These are phyloP conservation scores for Leccinum subtestaceum DNA, from an alignment of 768 basidiomycete species.

Conservation along the genomic window DNA sequence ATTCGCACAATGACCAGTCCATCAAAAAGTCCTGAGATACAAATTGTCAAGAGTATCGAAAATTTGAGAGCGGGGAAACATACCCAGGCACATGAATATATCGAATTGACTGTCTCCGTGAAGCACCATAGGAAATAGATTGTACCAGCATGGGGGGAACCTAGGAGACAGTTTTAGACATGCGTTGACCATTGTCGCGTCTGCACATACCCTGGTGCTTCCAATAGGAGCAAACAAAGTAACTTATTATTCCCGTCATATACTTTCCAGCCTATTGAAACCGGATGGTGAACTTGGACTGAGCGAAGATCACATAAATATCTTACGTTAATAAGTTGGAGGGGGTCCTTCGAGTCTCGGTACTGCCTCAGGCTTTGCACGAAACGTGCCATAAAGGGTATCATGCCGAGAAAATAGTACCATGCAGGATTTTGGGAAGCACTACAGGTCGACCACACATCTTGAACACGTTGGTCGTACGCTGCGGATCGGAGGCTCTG, in stretches of 20 bases:
- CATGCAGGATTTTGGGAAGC: slow-evolving; percentile 52
- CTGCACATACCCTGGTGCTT: slow-evolving; percentile 50
- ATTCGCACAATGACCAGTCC: slow-evolving; percentile 85
- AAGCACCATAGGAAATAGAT: slow-evolving; percentile 71
- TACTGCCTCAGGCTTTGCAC: slow-evolving; percentile 88
- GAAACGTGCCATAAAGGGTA: slow-evolving; percentile 75
- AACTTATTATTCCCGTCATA: slow-evolving; percentile 57
- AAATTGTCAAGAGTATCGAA: not conserved
- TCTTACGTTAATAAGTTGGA: slow-evolving; percentile 83
- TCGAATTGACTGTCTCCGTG: slow-evolving; percentile 56
- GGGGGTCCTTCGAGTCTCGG: slow-evolving; percentile 63
- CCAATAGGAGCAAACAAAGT: slow-evolving; percentile 76
- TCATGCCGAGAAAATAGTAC: slow-evolving; percentile 51
- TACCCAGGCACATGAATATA: slow-evolving; percentile 82
- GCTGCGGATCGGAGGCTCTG: slow-evolving; percentile 4
- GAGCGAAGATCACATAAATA: not conserved
- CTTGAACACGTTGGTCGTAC: slow-evolving; percentile 37
- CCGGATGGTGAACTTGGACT: not conserved
- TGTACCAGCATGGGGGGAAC: slow-evolving; percentile 38
- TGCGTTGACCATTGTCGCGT: not conserved
- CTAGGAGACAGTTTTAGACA: not conserved
- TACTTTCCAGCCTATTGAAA: slow-evolving; percentile 78
- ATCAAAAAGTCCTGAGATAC: slow-evolving; percentile 74
- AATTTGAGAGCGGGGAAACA: slow-evolving; percentile 15
- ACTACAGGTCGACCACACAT: slow-evolving; percentile 42